Evolutionary conservation across 2,329 filamentous ascomycete genomes (phyloP).

Genomic region (Colletotrichum eremochloae): DNA sequence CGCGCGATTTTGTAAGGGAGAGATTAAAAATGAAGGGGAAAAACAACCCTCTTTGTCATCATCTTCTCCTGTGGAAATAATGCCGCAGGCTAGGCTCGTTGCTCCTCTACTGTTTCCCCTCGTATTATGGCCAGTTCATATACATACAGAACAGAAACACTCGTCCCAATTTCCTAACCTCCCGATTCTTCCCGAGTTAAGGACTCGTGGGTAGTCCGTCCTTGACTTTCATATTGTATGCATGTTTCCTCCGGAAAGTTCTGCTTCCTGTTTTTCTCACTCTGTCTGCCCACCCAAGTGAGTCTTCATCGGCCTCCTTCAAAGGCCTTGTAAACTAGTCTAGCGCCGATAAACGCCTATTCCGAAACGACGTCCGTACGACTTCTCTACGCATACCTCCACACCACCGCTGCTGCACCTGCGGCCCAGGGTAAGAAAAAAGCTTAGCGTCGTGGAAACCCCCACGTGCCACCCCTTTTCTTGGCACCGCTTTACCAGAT

Average conservation of each 20-base stretch:
- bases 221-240: background rate
- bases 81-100: constrained; percentile 28
- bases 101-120: constrained; percentile 16
- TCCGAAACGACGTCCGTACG: constrained; percentile 25
- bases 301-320: background rate
- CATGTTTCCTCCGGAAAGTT: background rate
- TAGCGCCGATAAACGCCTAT: constrained; percentile 18
- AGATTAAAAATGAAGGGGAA: too few species aligned
- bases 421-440: constrained; percentile 18
- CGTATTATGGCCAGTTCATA: constrained; percentile 32
- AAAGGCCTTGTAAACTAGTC: background rate
- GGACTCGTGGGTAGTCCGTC: constrained; percentile 10
- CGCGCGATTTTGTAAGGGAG: too few species aligned
- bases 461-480: constrained; percentile 7
- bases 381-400: constrained; percentile 8
- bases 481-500: constrained; percentile 58
- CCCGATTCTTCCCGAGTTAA: constrained; percentile 28
- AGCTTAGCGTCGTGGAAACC: constrained; percentile 29
- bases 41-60: too few species aligned
- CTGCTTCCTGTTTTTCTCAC: background rate
- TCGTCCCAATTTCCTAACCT: constrained; percentile 15
- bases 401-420: constrained; percentile 8
- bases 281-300: background rate
- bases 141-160: constrained; percentile 20
- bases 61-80: constrained; percentile 21